Evolutionary conservation across 2,329 filamentous ascomycete genomes (phyloP), one percentile per base, ranked within the genome.

Genomic region (Mollisia scopiformis): DNA sequence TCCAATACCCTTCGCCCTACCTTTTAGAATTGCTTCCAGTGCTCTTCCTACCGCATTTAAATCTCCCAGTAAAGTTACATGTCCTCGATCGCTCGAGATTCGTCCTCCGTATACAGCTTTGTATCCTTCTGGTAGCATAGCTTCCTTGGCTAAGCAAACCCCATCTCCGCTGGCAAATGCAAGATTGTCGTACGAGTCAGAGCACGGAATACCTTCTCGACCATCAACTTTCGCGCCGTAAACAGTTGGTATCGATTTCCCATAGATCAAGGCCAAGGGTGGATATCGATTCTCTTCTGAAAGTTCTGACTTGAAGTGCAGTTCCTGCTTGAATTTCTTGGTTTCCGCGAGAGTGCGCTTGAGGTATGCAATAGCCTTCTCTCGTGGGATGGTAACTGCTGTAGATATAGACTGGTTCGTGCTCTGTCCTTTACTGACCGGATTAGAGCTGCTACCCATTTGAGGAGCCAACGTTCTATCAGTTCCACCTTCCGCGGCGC

Each of bases 81-180:
- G 94, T 0, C 94, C 93, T 2, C 92, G 82, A 66, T 96, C 92
- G 57, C 89, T 93, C 67, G 86, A 88, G 13, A 97, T 85, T 19
- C 92, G 79, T 0, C 93, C 93, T 13, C 88, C 89, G 49, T 83
- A 85, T 1, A 88, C 91, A 35, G 90, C 80, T 52, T 84, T 82
- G 73, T 97, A 97, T 0, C 93, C 93, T 2, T 84, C 78, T 0
- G 93, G 93, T 46, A 96, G 76, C 91, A 96, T 94, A 0, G 93
- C 90, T 63, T 94, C 91, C 54, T 86, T 86, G 0, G 93, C 91
- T 6, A 97, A 82, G 57, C 94, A 92, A 0, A 98, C 93, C 0
- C 93, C 94, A 72, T 98, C 93, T 2, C 93, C 93, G 23, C 88
- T 89, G 0, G 90, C 89, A 76, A 97, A 97, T 0, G 92, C 85